Evolutionary conservation across 768 basidiomycete genomes (phyloP), one percentile per base, ranked within the genome.

Genomic region (Tricholoma flavovirens): DNA sequence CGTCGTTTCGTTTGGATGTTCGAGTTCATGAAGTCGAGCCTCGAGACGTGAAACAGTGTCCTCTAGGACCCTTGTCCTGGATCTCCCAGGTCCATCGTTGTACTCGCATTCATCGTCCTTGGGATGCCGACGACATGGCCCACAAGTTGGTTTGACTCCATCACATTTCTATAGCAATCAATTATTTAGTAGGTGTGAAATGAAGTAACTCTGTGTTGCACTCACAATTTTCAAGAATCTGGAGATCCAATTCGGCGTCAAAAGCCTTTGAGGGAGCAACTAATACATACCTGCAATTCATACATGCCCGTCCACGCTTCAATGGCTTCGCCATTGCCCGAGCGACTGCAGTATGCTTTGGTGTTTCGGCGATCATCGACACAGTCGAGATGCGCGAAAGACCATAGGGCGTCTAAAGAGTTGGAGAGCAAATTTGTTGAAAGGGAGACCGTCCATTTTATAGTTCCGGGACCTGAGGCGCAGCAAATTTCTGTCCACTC

Each of bases 21-120:
- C 82, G 26, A 83, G 68, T 57, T 84, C 83, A 49, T 73, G 72
- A 7, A 88, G 71, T 36, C 85, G 77, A 38, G 80, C 76, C 66
- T 80, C 79, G 33, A 88, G 69, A 29, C 79, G 73, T 0, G 75
- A 70, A 21, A 87, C 72, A 1, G 82, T 78, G 35, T 85, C 83
- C 64, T 86, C 84, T 17, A 88, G 68, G 4, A 75, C 72, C 62
- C 84, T 76, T 3, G 81, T 86, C 54, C 79, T 73, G 17, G 87
- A 82, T 56, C 83, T 78, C 42, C 78, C 78, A 30, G 77, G 77
- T 5, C 81, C 83, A 62, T 88, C 86, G 5, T 81, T 75, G 66
- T 87, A 89, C 69, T 88, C 86, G 66, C 87, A 89, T 29, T 83
- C 83, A 53, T 85, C 85, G 24, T 76, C 76, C 56, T 84, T 80